Conservation (phyloP, 2,329 filamentous ascomycete genomes). For the Penicillium italicum region DNA sequence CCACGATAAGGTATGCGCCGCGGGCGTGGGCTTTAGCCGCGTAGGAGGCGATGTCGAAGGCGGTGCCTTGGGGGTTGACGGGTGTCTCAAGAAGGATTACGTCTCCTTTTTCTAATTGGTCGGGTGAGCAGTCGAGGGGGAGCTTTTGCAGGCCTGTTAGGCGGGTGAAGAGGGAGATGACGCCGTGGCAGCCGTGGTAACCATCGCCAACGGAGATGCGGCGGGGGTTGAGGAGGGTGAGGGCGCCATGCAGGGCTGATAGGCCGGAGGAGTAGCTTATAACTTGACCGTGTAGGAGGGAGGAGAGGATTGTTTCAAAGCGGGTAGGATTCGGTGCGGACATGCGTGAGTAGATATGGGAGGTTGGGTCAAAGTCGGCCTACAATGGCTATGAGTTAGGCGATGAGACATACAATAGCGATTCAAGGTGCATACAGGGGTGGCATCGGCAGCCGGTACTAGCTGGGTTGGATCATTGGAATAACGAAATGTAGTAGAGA, state of each 20-base stretch:
- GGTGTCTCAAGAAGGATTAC: conserved; percentile 91
- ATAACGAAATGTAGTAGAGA: conserved; percentile 90
- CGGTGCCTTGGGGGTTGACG: conserved; percentile 83
- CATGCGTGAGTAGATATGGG: conserved; percentile 80
- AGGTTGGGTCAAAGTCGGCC: conserved; percentile 24
- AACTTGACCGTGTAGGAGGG: conserved; percentile 62
- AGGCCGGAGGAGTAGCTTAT: conserved; percentile 83
- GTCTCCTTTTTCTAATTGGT: conserved; percentile 70
- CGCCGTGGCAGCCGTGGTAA: conserved; percentile 92
- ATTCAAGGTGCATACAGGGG: conserved; percentile 46
- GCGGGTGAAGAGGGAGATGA: conserved; percentile 68
- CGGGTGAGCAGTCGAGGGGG: conserved; percentile 63
- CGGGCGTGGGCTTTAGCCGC: conserved; percentile 66
- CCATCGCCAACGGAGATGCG: conserved; percentile 77
- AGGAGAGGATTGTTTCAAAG: conserved; percentile 75
- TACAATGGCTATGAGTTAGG: conserved; percentile 9
- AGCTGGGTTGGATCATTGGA: conserved; percentile 65
- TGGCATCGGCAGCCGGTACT: conserved; percentile 47
- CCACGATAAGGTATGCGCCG: conserved; percentile 76
- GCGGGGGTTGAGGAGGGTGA: conserved; percentile 79
- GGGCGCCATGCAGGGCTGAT: conserved; percentile 79
- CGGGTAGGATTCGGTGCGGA: conserved; percentile 76
- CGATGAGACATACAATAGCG: background rate
- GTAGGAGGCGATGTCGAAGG: conserved; percentile 67
- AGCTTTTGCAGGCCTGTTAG: conserved; percentile 72